Evolutionary conservation across 257 asterid species (phyloP), one percentile per base, ranked within the genome.

Genomic region (Linaria vulgaris): DNA sequence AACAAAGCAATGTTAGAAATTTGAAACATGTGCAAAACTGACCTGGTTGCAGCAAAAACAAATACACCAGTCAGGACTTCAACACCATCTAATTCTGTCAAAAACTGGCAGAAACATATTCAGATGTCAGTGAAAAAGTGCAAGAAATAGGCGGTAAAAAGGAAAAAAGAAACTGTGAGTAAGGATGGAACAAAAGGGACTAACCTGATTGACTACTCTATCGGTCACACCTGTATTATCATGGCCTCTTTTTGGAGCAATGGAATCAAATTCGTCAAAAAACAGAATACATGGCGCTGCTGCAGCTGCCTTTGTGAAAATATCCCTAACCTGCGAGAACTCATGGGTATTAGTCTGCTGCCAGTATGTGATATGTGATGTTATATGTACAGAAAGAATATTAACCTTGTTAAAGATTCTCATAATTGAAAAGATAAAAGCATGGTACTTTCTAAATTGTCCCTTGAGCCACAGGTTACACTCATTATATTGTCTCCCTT

Each of bases 181-280:
- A 54, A 54, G 49, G 49, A 37, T 41, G 50, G 66, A 37, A 54
- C 46, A 50, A 17, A 56, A 19, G 50, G 55, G 63, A 83, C 80
- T 63, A 52, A 86, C 95, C 76, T 92, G 99, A 77, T 89, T 92
- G 45, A 92, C 97, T 41, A 92, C 96, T 80, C 99, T 78, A 69
- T 92, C 99, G 45, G 99, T 92, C 59, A 92, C 99, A 31, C 99
- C 99, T 44, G 99, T 92, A 71, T 89, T 89, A 75, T 85, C 99
- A 61, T 89, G 99, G 60, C 97, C 97, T 69, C 99, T 82, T 81
- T 92, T 89, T 37, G 99, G 97, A 4, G 99, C 97, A 21, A 89
- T 92, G 45, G 99, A 92, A 79, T 92, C 99, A 72, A 92, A 92
- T 74, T 92, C 97, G 75, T 89, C 97, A 76, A 92, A 92, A 74